Percentiles rank a stretch among this genome's conserved stretches.
phyloP scores from a whole-genome alignment of 1,139 yeast species.

The Barnettozyma hawaiiensis region DNA sequence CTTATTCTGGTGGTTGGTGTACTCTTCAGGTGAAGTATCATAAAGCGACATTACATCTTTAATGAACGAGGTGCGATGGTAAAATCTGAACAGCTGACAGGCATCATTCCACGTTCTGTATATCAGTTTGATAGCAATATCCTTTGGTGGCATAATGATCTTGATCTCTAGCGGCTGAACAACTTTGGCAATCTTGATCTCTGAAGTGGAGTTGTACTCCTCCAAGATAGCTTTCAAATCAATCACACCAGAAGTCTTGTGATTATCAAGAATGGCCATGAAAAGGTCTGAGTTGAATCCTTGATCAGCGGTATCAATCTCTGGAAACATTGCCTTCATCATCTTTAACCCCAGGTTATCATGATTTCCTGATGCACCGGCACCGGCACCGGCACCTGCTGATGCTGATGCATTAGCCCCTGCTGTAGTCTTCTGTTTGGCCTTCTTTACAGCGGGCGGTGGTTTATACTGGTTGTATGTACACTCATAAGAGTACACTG shows the following conservation, averaged over 20 bases:
- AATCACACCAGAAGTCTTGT: conserved; percentile 15
- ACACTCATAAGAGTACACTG: conserved; percentile 68
- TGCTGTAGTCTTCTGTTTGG: neutral
- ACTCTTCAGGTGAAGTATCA: conserved; percentile 62
- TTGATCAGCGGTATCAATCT: conserved; percentile 41
- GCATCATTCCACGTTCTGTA: conserved; percentile 82
- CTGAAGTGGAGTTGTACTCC: conserved; percentile 14
- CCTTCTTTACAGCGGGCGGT: conserved; percentile 25
- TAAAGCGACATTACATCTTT: conserved; percentile 51
- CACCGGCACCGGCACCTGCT: too few relatives aligned
- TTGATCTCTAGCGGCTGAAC: conserved; percentile 35
- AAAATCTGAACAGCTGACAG: conserved; percentile 77
- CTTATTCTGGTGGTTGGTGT: conserved; percentile 68
- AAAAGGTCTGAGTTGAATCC: conserved; percentile 44
- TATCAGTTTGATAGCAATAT: conserved; percentile 63
- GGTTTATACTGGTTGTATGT: conserved; percentile 36
- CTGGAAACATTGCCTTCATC: conserved; percentile 43
- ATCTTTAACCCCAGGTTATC: conserved; percentile 16
- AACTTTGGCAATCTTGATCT: conserved; percentile 5
- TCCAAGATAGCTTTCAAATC: conserved; percentile 16
- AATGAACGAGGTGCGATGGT: conserved; percentile 75
- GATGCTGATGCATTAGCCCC: too few relatives aligned
- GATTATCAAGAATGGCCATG: conserved; percentile 22
- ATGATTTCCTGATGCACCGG: too few relatives aligned
- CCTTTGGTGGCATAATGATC: conserved; percentile 67